Evolutionary conservation across 139 green algal species (phyloP), one percentile per base, ranked within the genome.

Genomic region (Chlamydomonas schloesseri): DNA sequence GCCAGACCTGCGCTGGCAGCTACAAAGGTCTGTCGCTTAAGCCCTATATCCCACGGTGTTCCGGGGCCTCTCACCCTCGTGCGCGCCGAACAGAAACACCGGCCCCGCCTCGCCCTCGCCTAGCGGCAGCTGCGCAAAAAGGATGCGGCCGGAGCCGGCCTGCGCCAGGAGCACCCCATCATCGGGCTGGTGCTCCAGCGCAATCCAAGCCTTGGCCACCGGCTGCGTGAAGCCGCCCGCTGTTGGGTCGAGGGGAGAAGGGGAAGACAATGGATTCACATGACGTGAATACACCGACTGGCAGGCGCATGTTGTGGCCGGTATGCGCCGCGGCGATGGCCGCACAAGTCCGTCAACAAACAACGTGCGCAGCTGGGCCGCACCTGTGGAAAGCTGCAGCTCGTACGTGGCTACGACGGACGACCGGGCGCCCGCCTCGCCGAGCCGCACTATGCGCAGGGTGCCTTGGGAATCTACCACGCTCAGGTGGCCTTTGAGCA

Each of bases 91-190:
- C 1, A 86, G 71, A 71, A 82, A 89, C 11, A 79, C 85, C 14
- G 70, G 31, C 1, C 77, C 75, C 15, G 18, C 53, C 76, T 89
- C 85, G 31, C 85, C 85, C 46, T 74, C 77, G 15, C 37, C 60
- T 34, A 55, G 34, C 33, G 85, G 85, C 77, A 89, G 71, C 77
- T 86, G 85, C 24, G 73, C 85, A 29, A 83, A 89, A 9, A 89
- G 78, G 36, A 89, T 73, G 26, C 73, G 74, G 53, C n/a, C 57
- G 3, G 85, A 89, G 13, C 60, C 62, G 26, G 18, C 6, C 23
- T 86, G 77, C 26, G 31, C 26, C n/a, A 82, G 70, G 37, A 89
- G 33, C 57, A 89, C 29, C 8, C 85, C 71, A 53, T 86, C 85
- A 15, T 87, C 85, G 14, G 68, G 26, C 8, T 82, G 77, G 26